Conservation (phyloP, 139 green algal species). For the Volvox africanus region DNA sequence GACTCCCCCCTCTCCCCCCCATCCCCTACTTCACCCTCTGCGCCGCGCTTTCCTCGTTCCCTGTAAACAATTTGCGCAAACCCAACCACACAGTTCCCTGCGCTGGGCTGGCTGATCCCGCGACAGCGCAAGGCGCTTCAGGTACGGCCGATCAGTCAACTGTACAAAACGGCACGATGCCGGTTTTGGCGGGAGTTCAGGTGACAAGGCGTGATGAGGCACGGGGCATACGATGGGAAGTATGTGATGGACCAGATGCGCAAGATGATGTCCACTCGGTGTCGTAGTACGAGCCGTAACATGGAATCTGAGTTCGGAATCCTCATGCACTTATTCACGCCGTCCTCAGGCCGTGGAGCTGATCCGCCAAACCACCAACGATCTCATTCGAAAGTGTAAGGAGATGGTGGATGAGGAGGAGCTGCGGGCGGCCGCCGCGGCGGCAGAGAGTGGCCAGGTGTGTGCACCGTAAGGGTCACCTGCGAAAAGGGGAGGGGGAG, state of each 20-base stretch:
- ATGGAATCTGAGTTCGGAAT: no score
- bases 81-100: conserved; percentile 52
- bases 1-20: background rate
- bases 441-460: conserved; percentile 47
- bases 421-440: conserved; percentile 59
- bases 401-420: conserved; percentile 95
- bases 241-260: no score
- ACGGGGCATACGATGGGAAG: no score
- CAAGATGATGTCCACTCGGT: no score
- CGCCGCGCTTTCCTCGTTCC: background rate
- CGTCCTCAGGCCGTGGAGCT: conserved; percentile 83
- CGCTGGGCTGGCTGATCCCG: conserved; percentile 72
- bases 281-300: no score
- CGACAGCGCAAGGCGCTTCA: conserved; percentile 82
- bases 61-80: background rate
- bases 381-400: conserved; percentile 92
- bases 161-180: no score
- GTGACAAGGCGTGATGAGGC: no score
- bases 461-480: no score
- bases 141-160: conserved; percentile 40
- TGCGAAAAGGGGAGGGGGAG: no score
- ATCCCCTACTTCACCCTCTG: background rate
- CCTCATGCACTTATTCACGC: no score
- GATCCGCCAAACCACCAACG: conserved; percentile 91
- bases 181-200: no score